A percentile compares a stretch with the other conserved stretches of the same genome.
Conservation (phyloP, 75 land plant genomes). For the Sequoia sempervirens region DNA sequence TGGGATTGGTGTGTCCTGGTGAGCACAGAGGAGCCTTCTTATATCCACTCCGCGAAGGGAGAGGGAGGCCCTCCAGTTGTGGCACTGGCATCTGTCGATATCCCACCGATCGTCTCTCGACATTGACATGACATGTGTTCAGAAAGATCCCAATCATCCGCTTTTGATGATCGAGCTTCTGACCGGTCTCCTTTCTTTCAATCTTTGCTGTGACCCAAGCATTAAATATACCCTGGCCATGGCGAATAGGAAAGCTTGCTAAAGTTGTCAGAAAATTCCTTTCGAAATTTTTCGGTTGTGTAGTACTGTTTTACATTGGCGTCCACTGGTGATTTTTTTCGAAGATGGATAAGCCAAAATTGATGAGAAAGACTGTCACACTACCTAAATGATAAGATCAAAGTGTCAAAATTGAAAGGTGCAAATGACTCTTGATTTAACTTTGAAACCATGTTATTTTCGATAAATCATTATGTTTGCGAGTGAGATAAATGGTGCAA, state of each 20-base stretch:
- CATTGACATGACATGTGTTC: background rate
- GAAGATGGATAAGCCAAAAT: background rate
- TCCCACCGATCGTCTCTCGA: background rate
- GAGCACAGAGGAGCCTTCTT: background rate
- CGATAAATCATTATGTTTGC: no score
- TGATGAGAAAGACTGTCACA: no score
- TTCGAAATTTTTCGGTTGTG: background rate
- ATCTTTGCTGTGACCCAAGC: background rate
- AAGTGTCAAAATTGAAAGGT: no score
- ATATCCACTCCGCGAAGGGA: background rate
- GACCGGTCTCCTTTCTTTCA: background rate
- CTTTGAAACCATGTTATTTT: no score
- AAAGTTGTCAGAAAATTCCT: background rate
- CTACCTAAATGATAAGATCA: no score
- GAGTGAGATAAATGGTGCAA: no score
- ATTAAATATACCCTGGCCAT: background rate
- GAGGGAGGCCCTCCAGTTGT: background rate
- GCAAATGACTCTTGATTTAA: no score
- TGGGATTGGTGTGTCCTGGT: background rate
- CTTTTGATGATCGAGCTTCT: background rate
- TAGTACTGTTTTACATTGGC: no score
- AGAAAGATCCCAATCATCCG: background rate
- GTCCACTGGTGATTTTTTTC: background rate
- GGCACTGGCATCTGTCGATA: background rate
- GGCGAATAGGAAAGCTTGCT: background rate